Evolutionary conservation across 768 basidiomycete species (phyloP).

Genomic region (Serendipita sp.): DNA sequence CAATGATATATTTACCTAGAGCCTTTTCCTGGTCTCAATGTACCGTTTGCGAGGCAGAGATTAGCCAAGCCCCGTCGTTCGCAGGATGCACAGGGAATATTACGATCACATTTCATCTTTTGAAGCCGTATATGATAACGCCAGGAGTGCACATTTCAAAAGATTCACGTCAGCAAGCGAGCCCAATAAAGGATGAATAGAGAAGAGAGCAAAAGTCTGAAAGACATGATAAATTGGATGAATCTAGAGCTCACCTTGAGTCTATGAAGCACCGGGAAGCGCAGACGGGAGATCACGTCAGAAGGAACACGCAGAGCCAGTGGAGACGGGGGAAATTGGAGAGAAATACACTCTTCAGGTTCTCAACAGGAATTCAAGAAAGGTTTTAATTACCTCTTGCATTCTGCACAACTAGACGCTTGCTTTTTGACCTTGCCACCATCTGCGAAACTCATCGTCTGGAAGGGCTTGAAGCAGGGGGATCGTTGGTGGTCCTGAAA

Average conservation of each 20-base stretch:
- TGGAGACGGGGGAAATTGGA: neutral
- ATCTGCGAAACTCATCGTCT: neutral
- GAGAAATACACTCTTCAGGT: neutral
- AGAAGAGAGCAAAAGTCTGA: no score
- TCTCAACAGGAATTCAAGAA: neutral
- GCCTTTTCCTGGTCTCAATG: neutral
- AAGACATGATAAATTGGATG: neutral
- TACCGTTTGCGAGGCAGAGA: neutral
- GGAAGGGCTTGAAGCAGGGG: neutral
- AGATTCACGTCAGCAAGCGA: neutral
- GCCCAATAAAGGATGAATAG: no score
- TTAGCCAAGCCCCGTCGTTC: neutral
- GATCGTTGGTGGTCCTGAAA: neutral
- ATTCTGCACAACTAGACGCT: slow-evolving; percentile 1
- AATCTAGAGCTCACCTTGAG: neutral
- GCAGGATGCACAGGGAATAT: neutral
- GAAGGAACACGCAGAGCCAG: neutral
- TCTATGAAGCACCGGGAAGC: neutral
- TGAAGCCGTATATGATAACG: neutral
- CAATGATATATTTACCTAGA: neutral
- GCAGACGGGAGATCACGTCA: neutral
- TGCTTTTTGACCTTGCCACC: neutral
- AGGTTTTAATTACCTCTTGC: neutral
- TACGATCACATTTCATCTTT: slow-evolving; percentile 4
- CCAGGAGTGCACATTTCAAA: neutral